Conservation (phyloP, 176 grass and related monocot genomes). For the Oryza coarctata region DNA sequence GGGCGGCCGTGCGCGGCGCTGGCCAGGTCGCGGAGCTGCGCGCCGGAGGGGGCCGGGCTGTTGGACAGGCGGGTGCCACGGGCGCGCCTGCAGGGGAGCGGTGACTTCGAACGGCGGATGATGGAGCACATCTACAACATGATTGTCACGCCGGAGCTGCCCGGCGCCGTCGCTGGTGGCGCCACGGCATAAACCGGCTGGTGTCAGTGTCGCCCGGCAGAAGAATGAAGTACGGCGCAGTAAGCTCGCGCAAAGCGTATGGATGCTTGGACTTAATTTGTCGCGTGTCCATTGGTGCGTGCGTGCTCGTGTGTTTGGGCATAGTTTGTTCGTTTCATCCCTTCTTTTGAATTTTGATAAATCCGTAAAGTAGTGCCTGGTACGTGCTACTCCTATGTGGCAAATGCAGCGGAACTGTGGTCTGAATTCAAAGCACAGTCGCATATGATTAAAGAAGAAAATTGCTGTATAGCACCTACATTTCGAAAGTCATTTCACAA, state of each 20-base stretch:
- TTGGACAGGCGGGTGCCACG: conserved; percentile 44
- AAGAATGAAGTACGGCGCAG: neutral
- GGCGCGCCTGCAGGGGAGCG: conserved; percentile 1
- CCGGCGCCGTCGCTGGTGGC: neutral
- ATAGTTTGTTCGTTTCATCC: neutral
- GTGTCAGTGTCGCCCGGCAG: no score
- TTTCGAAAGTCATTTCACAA: no score
- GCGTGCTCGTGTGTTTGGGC: neutral
- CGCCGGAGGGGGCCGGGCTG: conserved; percentile 25
- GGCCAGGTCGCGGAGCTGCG: conserved; percentile 19
- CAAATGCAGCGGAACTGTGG: no score
- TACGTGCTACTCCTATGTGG: no score
- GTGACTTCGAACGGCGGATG: conserved; percentile 59
- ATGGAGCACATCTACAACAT: conserved; percentile 53
- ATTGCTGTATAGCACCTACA: no score
- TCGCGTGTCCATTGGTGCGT: neutral
- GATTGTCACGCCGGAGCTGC: conserved; percentile 52
- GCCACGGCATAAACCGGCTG: neutral
- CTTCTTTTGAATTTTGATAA: neutral
- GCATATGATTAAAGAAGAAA: no score
- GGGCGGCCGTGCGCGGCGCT: conserved; percentile 29
- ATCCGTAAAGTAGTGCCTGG: no score
- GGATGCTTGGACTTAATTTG: neutral
- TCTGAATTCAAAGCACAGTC: no score
- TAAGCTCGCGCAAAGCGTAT: neutral